Evolutionary conservation across 352 stramenopile genomes (phyloP).

Genomic region (Blastocystis hominis): DNA sequence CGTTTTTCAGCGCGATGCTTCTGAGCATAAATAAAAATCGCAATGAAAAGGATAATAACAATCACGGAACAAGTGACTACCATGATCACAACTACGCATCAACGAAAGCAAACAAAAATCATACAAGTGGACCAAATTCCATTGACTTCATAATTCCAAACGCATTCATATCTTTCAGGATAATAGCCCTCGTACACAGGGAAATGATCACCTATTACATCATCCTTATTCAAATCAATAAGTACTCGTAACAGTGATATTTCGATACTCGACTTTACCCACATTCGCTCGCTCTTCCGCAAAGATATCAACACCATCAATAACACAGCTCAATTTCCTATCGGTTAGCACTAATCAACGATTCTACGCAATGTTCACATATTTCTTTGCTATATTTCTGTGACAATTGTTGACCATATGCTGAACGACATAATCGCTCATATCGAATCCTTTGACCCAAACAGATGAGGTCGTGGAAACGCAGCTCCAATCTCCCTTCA

Average conservation of each 20-base stretch:
- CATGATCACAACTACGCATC: constrained; percentile 10
- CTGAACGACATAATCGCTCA: neutral
- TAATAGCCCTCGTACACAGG: constrained; percentile 23
- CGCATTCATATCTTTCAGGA: neutral
- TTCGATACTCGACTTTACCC: neutral
- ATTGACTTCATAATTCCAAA: constrained; percentile 55
- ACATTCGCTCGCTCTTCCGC: neutral
- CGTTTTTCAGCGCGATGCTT: constrained; percentile 43
- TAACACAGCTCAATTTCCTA: constrained; percentile 20
- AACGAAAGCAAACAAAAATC: neutral
- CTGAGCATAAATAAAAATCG: constrained; percentile 52
- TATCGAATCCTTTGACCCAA: constrained; percentile 51
- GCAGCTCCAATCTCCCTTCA: neutral
- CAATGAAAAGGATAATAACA: constrained; percentile 22
- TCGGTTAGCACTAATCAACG: neutral
- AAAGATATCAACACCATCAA: constrained; percentile 31
- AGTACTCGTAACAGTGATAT: neutral
- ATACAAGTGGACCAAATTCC: neutral
- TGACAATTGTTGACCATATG: neutral
- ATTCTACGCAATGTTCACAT: constrained; percentile 11
- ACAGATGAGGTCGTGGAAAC: constrained; percentile 17
- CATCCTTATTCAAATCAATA: neutral
- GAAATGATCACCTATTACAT: constrained; percentile 4
- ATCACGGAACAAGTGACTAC: neutral
- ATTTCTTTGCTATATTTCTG: constrained; percentile 24